Evolutionary conservation across 345 rosid genomes (phyloP).

Genomic region (Eucalyptus rudis): DNA sequence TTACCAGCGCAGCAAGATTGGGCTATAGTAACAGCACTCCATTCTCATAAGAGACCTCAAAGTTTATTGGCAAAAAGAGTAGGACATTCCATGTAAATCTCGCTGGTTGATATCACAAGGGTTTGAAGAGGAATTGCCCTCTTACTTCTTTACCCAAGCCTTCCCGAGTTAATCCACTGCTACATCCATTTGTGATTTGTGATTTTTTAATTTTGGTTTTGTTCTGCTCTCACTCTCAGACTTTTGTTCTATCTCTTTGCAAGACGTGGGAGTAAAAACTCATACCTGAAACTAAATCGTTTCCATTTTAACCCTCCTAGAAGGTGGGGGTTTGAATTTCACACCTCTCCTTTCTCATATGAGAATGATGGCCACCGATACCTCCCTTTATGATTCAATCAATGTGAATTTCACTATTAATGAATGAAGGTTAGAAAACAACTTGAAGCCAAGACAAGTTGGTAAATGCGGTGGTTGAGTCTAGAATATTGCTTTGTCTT

Average conservation of each 20-base stretch:
- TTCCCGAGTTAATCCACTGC: neutral
- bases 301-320: too few species aligned
- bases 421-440: neutral
- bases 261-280: too few species aligned
- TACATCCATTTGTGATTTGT: neutral
- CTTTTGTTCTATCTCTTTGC: too few species aligned
- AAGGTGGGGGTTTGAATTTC: too few species aligned
- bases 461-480: neutral
- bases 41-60: neutral
- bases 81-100: neutral
- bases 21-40: neutral
- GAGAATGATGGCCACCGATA: too few species aligned
- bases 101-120: neutral
- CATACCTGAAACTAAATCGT: too few species aligned
- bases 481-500: neutral
- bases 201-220: too few species aligned
- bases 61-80: slow-evolving; percentile 19
- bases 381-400: neutral
- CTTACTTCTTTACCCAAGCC: neutral
- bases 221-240: rapidly evolving
- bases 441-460: neutral
- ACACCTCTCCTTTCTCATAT: too few species aligned
- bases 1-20: neutral
- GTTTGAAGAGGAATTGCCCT: neutral
- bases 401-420: too few species aligned